Evolutionary conservation across 2,329 filamentous ascomycete genomes (phyloP).

Genomic region (Colletotrichum destructivum): DNA sequence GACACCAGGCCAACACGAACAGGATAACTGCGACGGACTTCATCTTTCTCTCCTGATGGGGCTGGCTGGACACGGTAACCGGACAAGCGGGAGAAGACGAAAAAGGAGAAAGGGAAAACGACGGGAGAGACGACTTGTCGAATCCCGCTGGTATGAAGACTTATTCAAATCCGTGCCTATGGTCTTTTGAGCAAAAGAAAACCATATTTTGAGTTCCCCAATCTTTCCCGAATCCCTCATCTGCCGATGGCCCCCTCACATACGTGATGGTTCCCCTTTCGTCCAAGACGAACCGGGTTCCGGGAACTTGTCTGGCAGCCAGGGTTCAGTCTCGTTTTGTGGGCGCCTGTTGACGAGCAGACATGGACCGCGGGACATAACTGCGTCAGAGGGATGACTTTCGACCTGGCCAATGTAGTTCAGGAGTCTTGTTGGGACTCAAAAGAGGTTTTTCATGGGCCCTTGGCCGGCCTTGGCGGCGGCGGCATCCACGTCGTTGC

Average conservation of each 20-base stretch:
- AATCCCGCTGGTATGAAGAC: slow-evolving; percentile 18
- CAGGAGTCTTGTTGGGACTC: not conserved
- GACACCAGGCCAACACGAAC: slow-evolving; percentile 25
- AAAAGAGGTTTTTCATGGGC: not conserved
- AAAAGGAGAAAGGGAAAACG: not conserved
- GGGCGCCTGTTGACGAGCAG: not conserved
- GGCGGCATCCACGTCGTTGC: no score
- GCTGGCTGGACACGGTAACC: not conserved
- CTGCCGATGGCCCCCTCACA: slow-evolving; percentile 19
- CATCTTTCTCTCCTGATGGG: slow-evolving; percentile 18
- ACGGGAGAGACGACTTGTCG: not conserved
- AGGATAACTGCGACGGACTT: slow-evolving; percentile 25
- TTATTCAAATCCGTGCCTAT: slow-evolving; percentile 4
- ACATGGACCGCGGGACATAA: not conserved
- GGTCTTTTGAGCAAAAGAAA: not conserved
- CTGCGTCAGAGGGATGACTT: not conserved
- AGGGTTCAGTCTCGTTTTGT: slow-evolving; percentile 18
- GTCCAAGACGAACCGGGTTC: slow-evolving; percentile 24
- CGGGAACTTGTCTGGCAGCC: slow-evolving; percentile 5
- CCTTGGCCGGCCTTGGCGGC: slow-evolving; percentile 2
- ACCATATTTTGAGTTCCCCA: not conserved
- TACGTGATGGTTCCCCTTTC: slow-evolving; percentile 18
- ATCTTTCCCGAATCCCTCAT: slow-evolving; percentile 4
- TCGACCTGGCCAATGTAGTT: not conserved
- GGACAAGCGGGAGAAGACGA: not conserved